Evolutionary conservation across 768 basidiomycete species (phyloP).

Genomic region (Lepiota brunneoincarnata): DNA sequence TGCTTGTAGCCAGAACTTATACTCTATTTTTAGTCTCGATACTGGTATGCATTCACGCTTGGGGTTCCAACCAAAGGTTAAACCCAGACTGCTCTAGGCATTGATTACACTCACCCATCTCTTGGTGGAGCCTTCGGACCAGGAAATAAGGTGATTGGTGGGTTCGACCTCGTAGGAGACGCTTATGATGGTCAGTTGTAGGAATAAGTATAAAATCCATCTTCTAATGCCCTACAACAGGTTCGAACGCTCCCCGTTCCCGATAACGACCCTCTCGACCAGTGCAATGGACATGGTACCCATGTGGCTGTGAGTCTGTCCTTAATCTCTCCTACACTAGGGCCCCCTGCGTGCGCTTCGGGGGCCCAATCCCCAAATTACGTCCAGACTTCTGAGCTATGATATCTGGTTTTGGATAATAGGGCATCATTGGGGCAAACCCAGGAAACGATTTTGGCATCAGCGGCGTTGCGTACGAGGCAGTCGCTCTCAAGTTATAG

Average conservation of each 20-base stretch:
- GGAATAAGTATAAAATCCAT: not conserved
- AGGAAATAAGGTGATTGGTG: slow-evolving; percentile 50
- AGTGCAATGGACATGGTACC: slow-evolving; percentile 51
- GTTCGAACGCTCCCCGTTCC: slow-evolving; percentile 47
- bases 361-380: too few species aligned
- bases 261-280: slow-evolving; percentile 50
- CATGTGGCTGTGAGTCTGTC: slow-evolving; percentile 46
- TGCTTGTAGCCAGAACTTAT: not conserved
- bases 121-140: slow-evolving; percentile 56
- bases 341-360: too few species aligned
- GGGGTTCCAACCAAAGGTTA: not conserved
- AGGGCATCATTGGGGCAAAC: slow-evolving; percentile 63
- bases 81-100: slow-evolving; percentile 23
- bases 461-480: slow-evolving; percentile 66
- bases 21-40: slow-evolving; percentile 41
- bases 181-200: slow-evolving; percentile 37
- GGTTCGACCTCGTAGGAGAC: slow-evolving; percentile 59
- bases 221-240: slow-evolving; percentile 17
- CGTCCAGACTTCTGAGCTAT: slow-evolving; percentile 7
- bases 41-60: slow-evolving; percentile 26
- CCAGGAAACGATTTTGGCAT: slow-evolving; percentile 62
- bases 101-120: slow-evolving; percentile 54
- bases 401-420: slow-evolving; percentile 2
- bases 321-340: not conserved
- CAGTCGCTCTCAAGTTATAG: slow-evolving; percentile 53